Evolutionary conservation across 805 yeast species (phyloP).

Genomic region (Teunomyces tritomae): DNA sequence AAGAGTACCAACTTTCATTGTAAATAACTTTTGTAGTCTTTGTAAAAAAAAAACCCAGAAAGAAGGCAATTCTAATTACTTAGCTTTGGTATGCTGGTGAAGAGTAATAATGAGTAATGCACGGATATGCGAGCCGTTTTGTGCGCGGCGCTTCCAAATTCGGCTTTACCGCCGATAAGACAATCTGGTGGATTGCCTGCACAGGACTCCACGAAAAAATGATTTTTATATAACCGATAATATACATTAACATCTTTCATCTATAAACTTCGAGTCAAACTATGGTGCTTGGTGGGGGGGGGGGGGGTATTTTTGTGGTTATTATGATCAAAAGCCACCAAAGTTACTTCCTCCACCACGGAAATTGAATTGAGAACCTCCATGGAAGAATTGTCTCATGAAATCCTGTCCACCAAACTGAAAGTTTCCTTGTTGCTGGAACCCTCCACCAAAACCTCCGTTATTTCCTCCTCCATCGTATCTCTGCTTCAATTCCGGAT

Average conservation of each 20-base stretch:
- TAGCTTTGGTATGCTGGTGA: neutral
- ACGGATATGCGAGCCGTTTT: neutral
- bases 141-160: neutral
- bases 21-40: neutral
- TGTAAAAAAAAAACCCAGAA: neutral
- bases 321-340: neutral
- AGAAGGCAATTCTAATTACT: neutral
- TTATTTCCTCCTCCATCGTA: conserved; percentile 68
- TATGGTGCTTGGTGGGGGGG: too few relatives aligned
- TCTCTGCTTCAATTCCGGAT: conserved; percentile 57
- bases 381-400: conserved; percentile 9
- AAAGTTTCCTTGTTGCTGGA: conserved; percentile 1
- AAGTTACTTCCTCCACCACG: neutral
- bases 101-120: neutral
- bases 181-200: too few relatives aligned
- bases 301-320: neutral
- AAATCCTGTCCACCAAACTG: conserved; percentile 1
- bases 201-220: too few relatives aligned
- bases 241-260: too few relatives aligned
- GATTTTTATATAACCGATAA: too few relatives aligned
- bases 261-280: too few relatives aligned
- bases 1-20: conserved; percentile 1
- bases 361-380: conserved; percentile 3
- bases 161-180: neutral
- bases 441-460: conserved; percentile 29